Evolutionary conservation across 2,329 filamentous ascomycete species (phyloP), one percentile per base, ranked within the genome.

Genomic region (Penicillium sp.): DNA sequence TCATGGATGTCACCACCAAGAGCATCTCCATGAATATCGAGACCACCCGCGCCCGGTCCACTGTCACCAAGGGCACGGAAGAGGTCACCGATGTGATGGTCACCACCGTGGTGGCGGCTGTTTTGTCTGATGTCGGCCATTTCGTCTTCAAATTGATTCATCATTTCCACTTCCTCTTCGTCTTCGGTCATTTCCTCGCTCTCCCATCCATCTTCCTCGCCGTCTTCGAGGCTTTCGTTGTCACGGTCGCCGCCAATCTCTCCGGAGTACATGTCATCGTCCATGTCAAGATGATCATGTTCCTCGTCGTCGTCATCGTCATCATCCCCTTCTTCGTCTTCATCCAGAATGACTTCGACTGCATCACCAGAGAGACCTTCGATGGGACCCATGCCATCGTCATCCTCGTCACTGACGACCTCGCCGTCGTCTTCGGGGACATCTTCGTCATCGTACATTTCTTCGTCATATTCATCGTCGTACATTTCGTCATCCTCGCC

Each of bases 401-500:
- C 91, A 59, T 89, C 91, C 55, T 94, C 90, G 67, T 95, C 93
- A 66, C 92, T 96, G 54, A 96, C 86, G 53, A 93, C 89, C 62
- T 94, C 90, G 66, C 92, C 90, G 55, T 90, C 90, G 67, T 93
- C 90, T 60, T 83, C 84, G 0, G 86, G 86, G 67, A 90, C 83
- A 31, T 92, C 92, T 62, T 93, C 90, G 43, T 94, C 91, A 65
- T 95, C 96, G 51, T 95, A 91, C 86, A 97, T 94, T 62, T 96
- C 93, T 36, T 96, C 86, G 21, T 83, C 91, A 63, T 91, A 93
- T 56, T 91, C 90, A 51, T 92, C 91, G 56, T 94, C 92, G 47
- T 96, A 96, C 90, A 96, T 94, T 65, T 94, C 91, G 63, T 93
- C 90, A 52, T 92, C 89, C 44, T 92, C 91, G 55, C 87, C 88